Percentiles rank a stretch among this genome's conserved stretches.
These are phyloP conservation scores for Mucor irregularis DNA, from an alignment of 371 early-diverging fungal genomes.

Conservation along the genomic window DNA sequence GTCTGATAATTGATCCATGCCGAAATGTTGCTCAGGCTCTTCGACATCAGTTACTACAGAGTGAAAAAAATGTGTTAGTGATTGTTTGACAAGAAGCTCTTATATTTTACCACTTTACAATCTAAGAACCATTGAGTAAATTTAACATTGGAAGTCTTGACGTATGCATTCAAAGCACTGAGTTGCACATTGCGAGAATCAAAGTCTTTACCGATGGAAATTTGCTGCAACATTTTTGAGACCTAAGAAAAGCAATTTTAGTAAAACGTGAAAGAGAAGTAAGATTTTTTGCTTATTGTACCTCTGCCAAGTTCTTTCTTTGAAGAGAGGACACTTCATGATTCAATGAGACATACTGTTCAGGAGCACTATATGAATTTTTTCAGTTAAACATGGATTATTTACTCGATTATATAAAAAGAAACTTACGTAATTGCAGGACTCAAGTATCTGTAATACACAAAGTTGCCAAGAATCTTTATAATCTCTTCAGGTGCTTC, in stretches of 20 bases:
- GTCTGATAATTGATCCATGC: conserved; percentile 90
- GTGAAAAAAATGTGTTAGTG: conserved; percentile 52
- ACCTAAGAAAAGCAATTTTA: conserved; percentile 20
- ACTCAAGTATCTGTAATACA: conserved; percentile 96
- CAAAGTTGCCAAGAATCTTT: conserved; percentile 89
- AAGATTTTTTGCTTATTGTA: neutral
- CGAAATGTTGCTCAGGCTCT: conserved; percentile 88
- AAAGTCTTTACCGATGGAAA: conserved; percentile 82
- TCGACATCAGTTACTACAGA: conserved; percentile 67
- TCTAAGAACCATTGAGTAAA: conserved; percentile 79
- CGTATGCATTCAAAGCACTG: conserved; percentile 78
- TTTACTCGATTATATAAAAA: neutral
- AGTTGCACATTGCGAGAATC: conserved; percentile 68
- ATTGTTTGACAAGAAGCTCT: no score
- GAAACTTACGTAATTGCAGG: conserved; percentile 79
- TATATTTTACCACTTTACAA: no score
- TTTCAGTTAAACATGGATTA: no score
- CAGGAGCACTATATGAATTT: conserved; percentile 83
- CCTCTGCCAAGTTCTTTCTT: conserved; percentile 94
- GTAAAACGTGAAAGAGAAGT: neutral
- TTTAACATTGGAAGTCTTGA: conserved; percentile 68
- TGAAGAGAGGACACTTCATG: conserved; percentile 80
- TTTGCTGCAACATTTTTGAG: conserved; percentile 91
- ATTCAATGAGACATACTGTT: conserved; percentile 93
- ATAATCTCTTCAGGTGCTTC: conserved; percentile 78